These are phyloP conservation scores for Staphylotrichum tortipilum DNA, from an alignment of 495 filamentous ascomycete species.

Conservation along the genomic window DNA sequence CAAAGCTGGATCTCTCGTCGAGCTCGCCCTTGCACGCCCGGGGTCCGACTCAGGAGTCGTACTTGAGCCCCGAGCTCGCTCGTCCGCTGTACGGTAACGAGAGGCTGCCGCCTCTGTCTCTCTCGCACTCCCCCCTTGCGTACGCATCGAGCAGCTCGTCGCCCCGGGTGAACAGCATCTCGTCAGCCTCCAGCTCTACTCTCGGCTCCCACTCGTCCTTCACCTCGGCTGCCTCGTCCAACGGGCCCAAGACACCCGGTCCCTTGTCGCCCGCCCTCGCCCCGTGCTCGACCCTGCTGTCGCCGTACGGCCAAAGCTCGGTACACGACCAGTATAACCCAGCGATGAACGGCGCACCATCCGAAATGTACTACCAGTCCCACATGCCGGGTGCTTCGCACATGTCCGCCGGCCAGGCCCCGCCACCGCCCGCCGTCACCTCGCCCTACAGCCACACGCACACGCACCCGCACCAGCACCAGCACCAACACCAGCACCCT, in stretches of 20 bases:
- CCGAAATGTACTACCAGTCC: slow-evolving; percentile 78
- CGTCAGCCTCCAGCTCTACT: slow-evolving; percentile 46
- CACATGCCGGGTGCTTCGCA: too few relatives aligned
- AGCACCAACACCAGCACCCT: slow-evolving; percentile 27
- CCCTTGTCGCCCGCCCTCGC: slow-evolving; percentile 37
- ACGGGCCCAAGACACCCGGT: slow-evolving; percentile 50
- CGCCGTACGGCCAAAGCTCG: slow-evolving; percentile 33
- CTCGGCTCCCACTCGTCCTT: slow-evolving; percentile 45
- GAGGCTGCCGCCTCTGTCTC: slow-evolving; percentile 66
- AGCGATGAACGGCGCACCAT: slow-evolving; percentile 72
- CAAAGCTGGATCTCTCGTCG: slow-evolving; percentile 97
- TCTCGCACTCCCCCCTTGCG: slow-evolving; percentile 54
- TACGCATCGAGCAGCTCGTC: slow-evolving; percentile 59
- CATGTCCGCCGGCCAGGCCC: slow-evolving; percentile 73
- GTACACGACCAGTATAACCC: slow-evolving; percentile 52
- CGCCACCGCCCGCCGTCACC: slow-evolving; percentile 71
- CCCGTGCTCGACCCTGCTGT: slow-evolving; percentile 29
- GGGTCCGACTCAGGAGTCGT: slow-evolving; percentile 71
- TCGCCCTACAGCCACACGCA: slow-evolving; percentile 60
- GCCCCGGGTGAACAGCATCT: slow-evolving; percentile 61
- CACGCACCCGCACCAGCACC: neutral
- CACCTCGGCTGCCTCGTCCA: slow-evolving; percentile 46
- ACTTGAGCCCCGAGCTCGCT: slow-evolving; percentile 65
- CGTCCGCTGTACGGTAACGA: slow-evolving; percentile 61
- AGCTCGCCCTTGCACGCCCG: slow-evolving; percentile 84